Base-by-base conservation (phyloP, 306 rosid genomes). In the Cyamopsis tetragonoloba region DNA sequence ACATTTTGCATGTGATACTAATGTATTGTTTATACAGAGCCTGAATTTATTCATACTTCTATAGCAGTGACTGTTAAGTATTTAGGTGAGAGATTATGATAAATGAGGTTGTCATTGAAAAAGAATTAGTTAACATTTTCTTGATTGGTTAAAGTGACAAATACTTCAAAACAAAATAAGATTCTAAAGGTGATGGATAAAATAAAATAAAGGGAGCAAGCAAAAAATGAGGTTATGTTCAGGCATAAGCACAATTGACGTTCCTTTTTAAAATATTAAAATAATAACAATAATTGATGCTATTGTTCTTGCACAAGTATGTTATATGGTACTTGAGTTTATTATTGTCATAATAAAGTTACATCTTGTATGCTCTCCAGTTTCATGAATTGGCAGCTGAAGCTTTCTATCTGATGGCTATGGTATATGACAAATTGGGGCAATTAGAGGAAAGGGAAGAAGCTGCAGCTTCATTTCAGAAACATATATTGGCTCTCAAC, bases 381-480 rank as follows among this genome's bases (percentile, higher is more conserved):
- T 89, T 83, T 80, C 96, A 89, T 32, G 96, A 89, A 82, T 27
- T 88, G 88, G 96, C 95, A 0, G 98, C 98, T 6, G 98, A 93
- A 81, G 96, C 96, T 30, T 93, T 93, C 72, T 93, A 93, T 75
- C 71, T 93, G 56, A 89, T 83, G 97, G 96, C 98, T 39, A 84
- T 84, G 73, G 81, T 89, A 20, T 88, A 65, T 56, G 80, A 93
- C 88, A 93, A 89, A 76, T 72, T 93, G 72, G 95, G 90, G 63
- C 55, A 80, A 48, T 50, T 79, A 5, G 87, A 77, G 57, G 85
- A 84, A 66, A 81, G 98, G 87, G 98, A 87, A 80, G 93, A 87
- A 34, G 91, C 91, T 32, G 88, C 98, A 60, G 73, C 78, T 76
- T 87, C 95, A 13, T 92, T 89, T 80, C 73, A 82, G 80, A 81